phyloP scores from a whole-genome alignment of 257 asterid species.

The Scutellaria barbata region DNA sequence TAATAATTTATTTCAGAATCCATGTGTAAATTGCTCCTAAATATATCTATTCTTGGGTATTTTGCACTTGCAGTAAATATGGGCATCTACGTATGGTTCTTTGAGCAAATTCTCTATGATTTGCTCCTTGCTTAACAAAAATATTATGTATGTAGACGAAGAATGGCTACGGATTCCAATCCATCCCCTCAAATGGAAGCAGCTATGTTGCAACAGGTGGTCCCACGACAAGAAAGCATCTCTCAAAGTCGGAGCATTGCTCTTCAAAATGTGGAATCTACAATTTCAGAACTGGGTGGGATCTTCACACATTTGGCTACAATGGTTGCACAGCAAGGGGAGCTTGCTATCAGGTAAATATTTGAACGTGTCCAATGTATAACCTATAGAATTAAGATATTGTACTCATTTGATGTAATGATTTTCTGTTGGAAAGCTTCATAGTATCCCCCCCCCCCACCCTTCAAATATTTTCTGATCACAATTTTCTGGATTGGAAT shows the following conservation, averaged over 20 bases:
- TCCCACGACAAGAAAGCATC: conserved; percentile 73
- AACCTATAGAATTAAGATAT: not conserved
- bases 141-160: conserved; percentile 49
- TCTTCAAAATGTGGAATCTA: conserved; percentile 90
- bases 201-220: conserved; percentile 76
- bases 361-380: conserved; percentile 6
- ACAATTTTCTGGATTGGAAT: conserved; percentile 12
- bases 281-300: conserved; percentile 79
- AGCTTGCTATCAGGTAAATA: conserved; percentile 74
- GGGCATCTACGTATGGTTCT: conserved; percentile 16
- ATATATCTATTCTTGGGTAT: not conserved
- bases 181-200: conserved; percentile 62
- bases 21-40: not conserved
- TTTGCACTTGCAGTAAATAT: conserved; percentile 6
- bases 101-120: conserved; percentile 14
- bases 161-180: conserved; percentile 57
- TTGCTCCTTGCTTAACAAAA: conserved; percentile 22
- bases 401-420: not conserved
- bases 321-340: conserved; percentile 93
- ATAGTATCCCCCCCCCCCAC: no score
- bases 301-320: conserved; percentile 90
- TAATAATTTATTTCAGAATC: not conserved
- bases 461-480: not conserved
- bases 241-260: conserved; percentile 69
- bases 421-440: not conserved